Base-by-base conservation (phyloP, 1,139 yeast species). In the Pichia sp. region DNA sequence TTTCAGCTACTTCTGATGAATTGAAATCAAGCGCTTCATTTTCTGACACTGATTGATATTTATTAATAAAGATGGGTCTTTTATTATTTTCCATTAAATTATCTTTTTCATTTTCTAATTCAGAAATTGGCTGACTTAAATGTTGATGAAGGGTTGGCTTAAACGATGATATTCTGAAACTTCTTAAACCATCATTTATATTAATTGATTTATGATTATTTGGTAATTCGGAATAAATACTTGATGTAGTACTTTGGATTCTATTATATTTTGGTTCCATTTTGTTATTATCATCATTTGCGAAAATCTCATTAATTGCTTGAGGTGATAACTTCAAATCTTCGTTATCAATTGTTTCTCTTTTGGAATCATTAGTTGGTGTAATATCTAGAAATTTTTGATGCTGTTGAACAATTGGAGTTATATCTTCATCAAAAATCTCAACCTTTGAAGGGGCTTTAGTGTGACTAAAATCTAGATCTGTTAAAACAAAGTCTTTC, bases 161-260 rank as follows among this genome's bases (percentile, higher is more conserved):
- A 13, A 52, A 47, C 1, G 53, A 39, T 10, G 56, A 52, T 14
- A 47, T 52, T 28, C 56, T 49, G 22, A 54, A 54, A 38, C 29
- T 44, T 46, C 45, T 54, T 41, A 51, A 27, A 7, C 54, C 51
- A 18, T 34, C 44, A 22, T 49, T 46, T 6, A 41, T 36, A 18
- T 33, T 46, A 11, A 34, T 2, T 27, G 47, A 41, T 42, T 39
- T 48, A n/a, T 30, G 42, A 18, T 36, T 39, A 1, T 19, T 36
- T 36, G 58, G 58, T 34, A 51, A 5, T 38, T 55, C 57, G 36
- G 58, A 48, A 39, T 53, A 55, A 7, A 54, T 31, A 42, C 56
- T 54, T 34, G 59, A 55, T 8, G 56, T 41, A 2, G 47, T 46
- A 47, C 58, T 50, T 30, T 47, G 50, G 11, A 49, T 43, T 49